Evolutionary conservation across 352 stramenopile species (phyloP).

Genomic region (Globisporangium irregulare): DNA sequence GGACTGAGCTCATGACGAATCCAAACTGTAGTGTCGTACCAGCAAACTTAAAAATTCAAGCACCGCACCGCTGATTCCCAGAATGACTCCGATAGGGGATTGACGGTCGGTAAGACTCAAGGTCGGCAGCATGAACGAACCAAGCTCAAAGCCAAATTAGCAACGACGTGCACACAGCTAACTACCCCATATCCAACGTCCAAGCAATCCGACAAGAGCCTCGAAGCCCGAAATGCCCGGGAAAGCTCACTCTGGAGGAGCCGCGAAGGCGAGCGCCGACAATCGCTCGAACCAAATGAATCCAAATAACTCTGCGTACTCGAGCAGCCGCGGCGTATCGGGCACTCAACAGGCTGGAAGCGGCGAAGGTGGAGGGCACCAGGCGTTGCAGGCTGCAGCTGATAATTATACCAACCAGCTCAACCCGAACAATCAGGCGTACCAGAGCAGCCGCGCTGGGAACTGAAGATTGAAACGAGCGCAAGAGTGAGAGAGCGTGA

Average conservation of each 20-base stretch:
- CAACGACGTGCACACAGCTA: not conserved
- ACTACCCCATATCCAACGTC: not conserved
- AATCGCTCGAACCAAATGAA: conserved; percentile 20
- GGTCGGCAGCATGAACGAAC: too few species aligned
- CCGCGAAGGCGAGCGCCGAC: conserved; percentile 22
- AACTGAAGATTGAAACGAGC: not conserved
- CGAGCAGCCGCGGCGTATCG: conserved; percentile 14
- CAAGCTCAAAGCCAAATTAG: not conserved
- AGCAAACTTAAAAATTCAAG: not conserved
- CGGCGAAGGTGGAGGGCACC: not conserved
- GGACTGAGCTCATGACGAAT: not conserved
- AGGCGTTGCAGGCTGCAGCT: conserved; percentile 17
- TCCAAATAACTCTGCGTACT: conserved; percentile 1
- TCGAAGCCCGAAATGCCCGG: conserved; percentile 6
- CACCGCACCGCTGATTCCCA: not conserved
- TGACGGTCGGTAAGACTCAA: too few species aligned
- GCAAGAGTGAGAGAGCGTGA: not conserved
- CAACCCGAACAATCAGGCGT: conserved; percentile 40
- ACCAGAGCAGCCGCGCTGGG: conserved; percentile 16
- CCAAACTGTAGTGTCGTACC: not conserved
- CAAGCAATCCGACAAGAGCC: not conserved
- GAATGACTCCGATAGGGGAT: not conserved
- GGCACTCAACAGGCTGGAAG: not conserved
- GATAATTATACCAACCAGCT: conserved; percentile 34
- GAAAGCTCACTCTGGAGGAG: conserved; percentile 1